A percentile compares a stretch with the other conserved stretches of the same genome.
phyloP scores from a whole-genome alignment of 257 asterid genomes.

The Galeopsis tetrahit region DNA sequence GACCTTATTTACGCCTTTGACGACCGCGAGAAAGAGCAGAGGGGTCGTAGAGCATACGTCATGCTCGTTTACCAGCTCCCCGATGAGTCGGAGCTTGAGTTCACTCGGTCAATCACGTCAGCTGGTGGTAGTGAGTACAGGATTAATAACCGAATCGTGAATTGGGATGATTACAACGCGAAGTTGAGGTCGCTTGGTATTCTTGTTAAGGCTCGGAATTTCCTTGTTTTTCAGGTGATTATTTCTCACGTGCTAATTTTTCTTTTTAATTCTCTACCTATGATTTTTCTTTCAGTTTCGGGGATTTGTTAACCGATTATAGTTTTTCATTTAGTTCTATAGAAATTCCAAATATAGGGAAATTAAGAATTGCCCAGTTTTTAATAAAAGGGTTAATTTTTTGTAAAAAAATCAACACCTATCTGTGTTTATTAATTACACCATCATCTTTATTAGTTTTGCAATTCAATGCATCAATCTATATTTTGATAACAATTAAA shows the following conservation, averaged over 20 bases:
- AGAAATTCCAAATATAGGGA: not conserved
- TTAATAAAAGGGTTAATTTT: not conserved
- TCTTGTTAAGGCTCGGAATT: constrained; percentile 93
- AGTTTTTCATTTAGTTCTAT: not conserved
- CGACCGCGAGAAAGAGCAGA: constrained; percentile 85
- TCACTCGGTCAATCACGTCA: constrained; percentile 80
- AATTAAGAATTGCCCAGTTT: not conserved
- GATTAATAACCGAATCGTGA: constrained; percentile 61
- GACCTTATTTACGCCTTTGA: constrained; percentile 89
- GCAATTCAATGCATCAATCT: no score
- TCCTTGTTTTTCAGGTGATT: constrained; percentile 93
- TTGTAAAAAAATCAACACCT: no score
- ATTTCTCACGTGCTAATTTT: not conserved
- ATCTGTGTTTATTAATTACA: no score
- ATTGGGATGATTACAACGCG: constrained; percentile 78
- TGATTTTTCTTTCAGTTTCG: not conserved
- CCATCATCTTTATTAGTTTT: no score
- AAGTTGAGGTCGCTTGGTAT: constrained; percentile 81
- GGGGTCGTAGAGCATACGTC: constrained; percentile 82
- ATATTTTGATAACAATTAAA: no score
- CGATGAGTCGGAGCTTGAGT: constrained; percentile 68
- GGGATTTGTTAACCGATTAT: constrained; percentile 1
- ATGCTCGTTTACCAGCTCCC: constrained; percentile 74
- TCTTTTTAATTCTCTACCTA: not conserved
- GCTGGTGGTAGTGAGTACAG: constrained; percentile 90